Conservation (phyloP, 139 green algal genomes). For the Micromonas pusilla region DNA sequence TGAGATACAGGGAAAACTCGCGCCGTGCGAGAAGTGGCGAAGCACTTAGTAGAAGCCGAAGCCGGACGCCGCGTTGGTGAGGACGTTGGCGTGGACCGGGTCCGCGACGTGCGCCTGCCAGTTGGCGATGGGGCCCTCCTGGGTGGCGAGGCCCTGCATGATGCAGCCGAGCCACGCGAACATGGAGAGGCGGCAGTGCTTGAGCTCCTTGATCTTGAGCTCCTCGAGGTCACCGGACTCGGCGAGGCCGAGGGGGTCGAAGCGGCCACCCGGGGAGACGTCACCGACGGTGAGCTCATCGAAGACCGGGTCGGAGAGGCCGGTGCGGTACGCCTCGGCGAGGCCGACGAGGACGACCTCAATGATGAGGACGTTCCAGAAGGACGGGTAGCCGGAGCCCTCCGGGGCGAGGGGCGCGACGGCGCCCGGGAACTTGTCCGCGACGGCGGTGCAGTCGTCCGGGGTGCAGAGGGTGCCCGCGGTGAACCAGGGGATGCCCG, state of each 20-base stretch:
- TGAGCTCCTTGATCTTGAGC: constrained; percentile 37
- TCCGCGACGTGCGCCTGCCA: constrained; percentile 32
- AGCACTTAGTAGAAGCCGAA: constrained; percentile 28
- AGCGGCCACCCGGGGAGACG: constrained; percentile 29
- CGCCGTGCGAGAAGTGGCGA: background rate
- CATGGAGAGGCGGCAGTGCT: constrained; percentile 39
- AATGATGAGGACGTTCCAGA: constrained; percentile 29
- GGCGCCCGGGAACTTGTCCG: constrained; percentile 32
- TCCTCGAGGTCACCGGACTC: constrained; percentile 31
- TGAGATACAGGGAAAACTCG: background rate
- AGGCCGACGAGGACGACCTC: constrained; percentile 27
- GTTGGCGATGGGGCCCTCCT: constrained; percentile 37
- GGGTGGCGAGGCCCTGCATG: constrained; percentile 31
- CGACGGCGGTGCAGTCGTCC: constrained; percentile 34
- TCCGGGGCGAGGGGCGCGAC: constrained; percentile 30
- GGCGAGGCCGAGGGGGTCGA: constrained; percentile 30
- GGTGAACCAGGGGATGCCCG: constrained; percentile 34
- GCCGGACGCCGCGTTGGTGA: constrained; percentile 23
- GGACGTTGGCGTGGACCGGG: constrained; percentile 31
- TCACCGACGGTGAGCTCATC: constrained; percentile 30
- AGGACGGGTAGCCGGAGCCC: constrained; percentile 30
- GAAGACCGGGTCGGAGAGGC: constrained; percentile 22
- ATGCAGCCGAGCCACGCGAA: constrained; percentile 35
- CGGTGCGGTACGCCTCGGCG: constrained; percentile 29
- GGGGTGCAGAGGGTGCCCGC: constrained; percentile 30